Percentiles rank a stretch among this genome's conserved stretches.
phyloP scores from a whole-genome alignment of 1,139 yeast genomes.

The Sugiyamaella grinbergsii region DNA sequence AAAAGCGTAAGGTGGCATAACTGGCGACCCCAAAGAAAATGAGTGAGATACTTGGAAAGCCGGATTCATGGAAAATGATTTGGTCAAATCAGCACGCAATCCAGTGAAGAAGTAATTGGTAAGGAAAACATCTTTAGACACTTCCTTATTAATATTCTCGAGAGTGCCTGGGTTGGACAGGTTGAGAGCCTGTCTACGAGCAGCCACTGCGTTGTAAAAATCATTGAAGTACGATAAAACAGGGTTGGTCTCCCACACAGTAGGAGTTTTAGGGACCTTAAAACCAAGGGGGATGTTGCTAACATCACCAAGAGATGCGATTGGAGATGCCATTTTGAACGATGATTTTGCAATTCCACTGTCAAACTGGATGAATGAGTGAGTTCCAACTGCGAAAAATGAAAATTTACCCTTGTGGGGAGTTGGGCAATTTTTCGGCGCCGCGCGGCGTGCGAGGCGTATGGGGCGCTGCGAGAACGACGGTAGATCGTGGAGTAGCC shows the following conservation, averaged over 20 bases:
- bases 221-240: conserved; percentile 78
- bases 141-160: conserved; percentile 93
- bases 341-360: not conserved
- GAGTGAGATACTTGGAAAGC: conserved; percentile 98
- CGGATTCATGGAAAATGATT: conserved; percentile 88
- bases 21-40: conserved; percentile 82
- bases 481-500: too few relatives aligned
- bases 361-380: not conserved
- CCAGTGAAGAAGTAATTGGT: conserved; percentile 93
- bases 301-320: conserved; percentile 21
- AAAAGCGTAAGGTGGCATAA: conserved; percentile 89
- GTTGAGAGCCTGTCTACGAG: conserved; percentile 80
- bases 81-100: conserved; percentile 92
- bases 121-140: conserved; percentile 86
- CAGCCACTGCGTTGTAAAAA: conserved; percentile 67
- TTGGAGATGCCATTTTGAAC: conserved; percentile 19
- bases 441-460: conserved; percentile 4
- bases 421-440: not conserved
- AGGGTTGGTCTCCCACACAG: conserved; percentile 82
- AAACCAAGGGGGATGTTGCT: conserved; percentile 23
- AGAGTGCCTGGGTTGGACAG: conserved; percentile 91
- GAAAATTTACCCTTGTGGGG: conserved; percentile 10
- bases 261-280: conserved; percentile 25
- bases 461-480: conserved; percentile 1
- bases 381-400: conserved; percentile 1